Conservation (phyloP, 2,329 filamentous ascomycete species). For the Paradendryphiella salina region DNA sequence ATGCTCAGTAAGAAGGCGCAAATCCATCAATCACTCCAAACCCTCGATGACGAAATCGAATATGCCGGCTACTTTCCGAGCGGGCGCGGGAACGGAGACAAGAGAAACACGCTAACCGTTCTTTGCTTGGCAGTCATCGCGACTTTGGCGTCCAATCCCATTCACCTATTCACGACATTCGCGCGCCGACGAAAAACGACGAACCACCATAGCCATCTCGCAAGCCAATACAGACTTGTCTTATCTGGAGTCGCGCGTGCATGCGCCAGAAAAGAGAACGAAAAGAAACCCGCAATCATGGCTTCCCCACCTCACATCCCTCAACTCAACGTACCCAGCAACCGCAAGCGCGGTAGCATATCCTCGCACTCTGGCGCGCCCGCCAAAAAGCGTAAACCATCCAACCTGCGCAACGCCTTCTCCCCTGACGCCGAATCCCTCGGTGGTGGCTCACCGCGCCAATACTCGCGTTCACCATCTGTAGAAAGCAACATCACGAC, state of each 20-base stretch:
- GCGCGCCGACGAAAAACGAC: background rate
- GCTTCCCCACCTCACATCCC: conserved; percentile 62
- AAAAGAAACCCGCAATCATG: conserved; percentile 50
- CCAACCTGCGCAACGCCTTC: conserved; percentile 77
- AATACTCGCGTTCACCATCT: conserved; percentile 64
- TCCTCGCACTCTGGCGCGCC: conserved; percentile 50
- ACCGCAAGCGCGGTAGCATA: conserved; percentile 68
- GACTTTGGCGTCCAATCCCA: conserved; percentile 1
- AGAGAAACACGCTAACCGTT: conserved; percentile 15
- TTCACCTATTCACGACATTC: background rate
- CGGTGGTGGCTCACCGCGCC: conserved; percentile 53
- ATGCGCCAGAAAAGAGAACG: background rate
- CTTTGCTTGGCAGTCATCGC: conserved; percentile 4
- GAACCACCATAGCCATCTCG: background rate
- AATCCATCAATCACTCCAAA: too few species aligned
- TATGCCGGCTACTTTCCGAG: conserved; percentile 16
- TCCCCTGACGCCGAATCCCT: conserved; percentile 62
- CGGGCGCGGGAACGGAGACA: conserved; percentile 2
- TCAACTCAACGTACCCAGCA: conserved; percentile 61
- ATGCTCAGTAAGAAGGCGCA: too few species aligned
- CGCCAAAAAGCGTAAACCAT: conserved; percentile 72
- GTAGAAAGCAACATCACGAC: conserved; percentile 64
- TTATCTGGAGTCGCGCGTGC: background rate
- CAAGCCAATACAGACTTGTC: background rate
- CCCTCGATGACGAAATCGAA: conserved; percentile 35